Evolutionary conservation across 140 eudicot genomes (phyloP).

Genomic region (Bidens hawaiensis): DNA sequence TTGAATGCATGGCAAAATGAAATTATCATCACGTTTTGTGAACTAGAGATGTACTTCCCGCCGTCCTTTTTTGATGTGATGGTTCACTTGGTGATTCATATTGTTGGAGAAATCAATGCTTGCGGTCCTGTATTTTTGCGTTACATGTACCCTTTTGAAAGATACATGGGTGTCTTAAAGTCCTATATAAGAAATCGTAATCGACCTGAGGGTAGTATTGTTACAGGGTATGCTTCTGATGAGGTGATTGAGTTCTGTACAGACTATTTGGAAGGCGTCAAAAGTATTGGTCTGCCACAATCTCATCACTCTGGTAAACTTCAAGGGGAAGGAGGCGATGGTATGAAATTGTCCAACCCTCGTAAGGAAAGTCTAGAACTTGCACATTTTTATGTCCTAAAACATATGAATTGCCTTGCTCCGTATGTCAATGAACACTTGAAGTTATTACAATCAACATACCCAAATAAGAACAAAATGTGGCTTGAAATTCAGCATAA

Average conservation of each 20-base stretch:
- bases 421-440: background rate
- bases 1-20: too few relatives aligned
- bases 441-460: background rate
- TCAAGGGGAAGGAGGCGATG: background rate
- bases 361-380: too few relatives aligned
- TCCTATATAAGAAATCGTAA: background rate
- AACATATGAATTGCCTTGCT: background rate
- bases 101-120: too few relatives aligned
- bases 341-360: background rate
- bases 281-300: background rate
- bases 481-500: too few relatives aligned
- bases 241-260: constrained; percentile 3
- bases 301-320: background rate
- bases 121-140: background rate
- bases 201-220: constrained; percentile 7
- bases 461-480: too few relatives aligned
- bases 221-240: background rate
- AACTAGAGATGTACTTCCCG: too few relatives aligned
- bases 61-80: constrained; percentile 10
- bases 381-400: constrained; percentile 3
- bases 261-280: too few relatives aligned
- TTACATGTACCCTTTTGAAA: constrained; percentile 3
- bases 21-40: background rate
- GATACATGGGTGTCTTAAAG: constrained; percentile 6
- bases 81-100: constrained; percentile 9